Conservation (phyloP, 176 grass and related monocot species). For the Oryza nivara region DNA sequence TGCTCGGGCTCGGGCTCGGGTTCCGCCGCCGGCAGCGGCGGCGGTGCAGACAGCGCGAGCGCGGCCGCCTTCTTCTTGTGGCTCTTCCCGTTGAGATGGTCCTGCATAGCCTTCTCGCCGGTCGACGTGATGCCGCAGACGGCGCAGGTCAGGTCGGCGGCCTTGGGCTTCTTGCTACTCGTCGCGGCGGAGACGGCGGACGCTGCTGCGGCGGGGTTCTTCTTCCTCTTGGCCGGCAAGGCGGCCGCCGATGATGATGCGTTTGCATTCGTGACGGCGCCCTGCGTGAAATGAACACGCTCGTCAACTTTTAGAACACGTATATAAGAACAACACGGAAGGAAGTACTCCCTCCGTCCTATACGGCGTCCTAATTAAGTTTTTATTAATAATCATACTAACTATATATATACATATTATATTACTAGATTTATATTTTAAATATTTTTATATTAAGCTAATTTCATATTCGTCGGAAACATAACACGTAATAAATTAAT, state of each 20-base stretch:
- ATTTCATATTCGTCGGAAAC: no score
- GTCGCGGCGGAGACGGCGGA: neutral
- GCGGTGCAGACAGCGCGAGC: no score
- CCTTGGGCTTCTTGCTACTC: slow-evolving; percentile 34
- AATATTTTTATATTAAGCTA: no score
- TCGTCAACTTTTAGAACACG: neutral
- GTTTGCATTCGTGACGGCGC: neutral
- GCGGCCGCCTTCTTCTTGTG: slow-evolving; percentile 28
- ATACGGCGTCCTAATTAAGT: no score
- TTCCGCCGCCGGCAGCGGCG: neutral
- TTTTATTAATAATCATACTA: no score
- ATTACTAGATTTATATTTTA: no score
- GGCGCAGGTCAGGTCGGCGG: neutral
- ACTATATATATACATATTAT: no score
- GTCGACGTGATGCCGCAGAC: slow-evolving; percentile 35
- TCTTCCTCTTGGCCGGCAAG: slow-evolving; percentile 33
- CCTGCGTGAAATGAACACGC: neutral
- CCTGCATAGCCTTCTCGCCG: slow-evolving; percentile 5
- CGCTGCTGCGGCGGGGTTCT: neutral
- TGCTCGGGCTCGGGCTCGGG: neutral
- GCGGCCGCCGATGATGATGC: neutral
- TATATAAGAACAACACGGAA: no score
- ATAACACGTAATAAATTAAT: no score
- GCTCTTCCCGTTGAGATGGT: slow-evolving; percentile 34
- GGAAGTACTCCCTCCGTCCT: neutral